A percentile compares a stretch with the other conserved stretches of the same genome.
Conservation (phyloP, 2,329 filamentous ascomycete species). For the Fusarium camptoceras region DNA sequence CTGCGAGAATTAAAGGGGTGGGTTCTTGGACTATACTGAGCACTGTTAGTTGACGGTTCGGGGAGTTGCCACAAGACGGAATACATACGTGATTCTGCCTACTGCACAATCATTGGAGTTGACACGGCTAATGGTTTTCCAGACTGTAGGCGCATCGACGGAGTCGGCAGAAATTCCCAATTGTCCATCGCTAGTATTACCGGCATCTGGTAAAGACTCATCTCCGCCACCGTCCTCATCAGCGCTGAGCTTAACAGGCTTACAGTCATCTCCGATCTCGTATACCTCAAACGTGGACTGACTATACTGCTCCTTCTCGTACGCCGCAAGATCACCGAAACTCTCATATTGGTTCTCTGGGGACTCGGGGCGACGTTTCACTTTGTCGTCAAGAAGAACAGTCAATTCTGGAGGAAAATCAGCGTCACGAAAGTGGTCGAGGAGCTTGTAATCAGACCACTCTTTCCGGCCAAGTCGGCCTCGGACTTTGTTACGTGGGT, state of each 20-base stretch:
- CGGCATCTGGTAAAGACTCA: slow-evolving; percentile 38
- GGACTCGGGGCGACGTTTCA: slow-evolving; percentile 51
- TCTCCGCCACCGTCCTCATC: slow-evolving; percentile 47
- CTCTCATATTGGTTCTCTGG: slow-evolving; percentile 43
- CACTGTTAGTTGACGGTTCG: slow-evolving; percentile 3
- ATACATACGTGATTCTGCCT: slow-evolving; percentile 67
- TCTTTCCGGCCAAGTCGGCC: slow-evolving; percentile 36
- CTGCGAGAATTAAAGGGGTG: slow-evolving; percentile 69
- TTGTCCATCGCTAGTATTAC: slow-evolving; percentile 43
- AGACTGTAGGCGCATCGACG: slow-evolving; percentile 56
- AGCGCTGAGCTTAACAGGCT: slow-evolving; percentile 49
- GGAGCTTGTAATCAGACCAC: slow-evolving; percentile 57
- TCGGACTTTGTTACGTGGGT: slow-evolving; percentile 30
- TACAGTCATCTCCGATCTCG: slow-evolving; percentile 62
- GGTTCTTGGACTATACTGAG: slow-evolving; percentile 69
- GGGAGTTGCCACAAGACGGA: no score
- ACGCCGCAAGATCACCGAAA: slow-evolving; percentile 52
- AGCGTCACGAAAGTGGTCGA: slow-evolving; percentile 55
- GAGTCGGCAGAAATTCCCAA: slow-evolving; percentile 46
- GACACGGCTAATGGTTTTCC: slow-evolving; percentile 56
- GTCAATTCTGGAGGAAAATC: slow-evolving; percentile 57
- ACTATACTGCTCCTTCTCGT: slow-evolving; percentile 55
- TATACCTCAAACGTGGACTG: slow-evolving; percentile 69
- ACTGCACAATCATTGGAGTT: slow-evolving; percentile 57
- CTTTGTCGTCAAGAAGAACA: slow-evolving; percentile 53